Base-by-base conservation (phyloP, 768 basidiomycete genomes). In the Tylopilus intermedius region DNA sequence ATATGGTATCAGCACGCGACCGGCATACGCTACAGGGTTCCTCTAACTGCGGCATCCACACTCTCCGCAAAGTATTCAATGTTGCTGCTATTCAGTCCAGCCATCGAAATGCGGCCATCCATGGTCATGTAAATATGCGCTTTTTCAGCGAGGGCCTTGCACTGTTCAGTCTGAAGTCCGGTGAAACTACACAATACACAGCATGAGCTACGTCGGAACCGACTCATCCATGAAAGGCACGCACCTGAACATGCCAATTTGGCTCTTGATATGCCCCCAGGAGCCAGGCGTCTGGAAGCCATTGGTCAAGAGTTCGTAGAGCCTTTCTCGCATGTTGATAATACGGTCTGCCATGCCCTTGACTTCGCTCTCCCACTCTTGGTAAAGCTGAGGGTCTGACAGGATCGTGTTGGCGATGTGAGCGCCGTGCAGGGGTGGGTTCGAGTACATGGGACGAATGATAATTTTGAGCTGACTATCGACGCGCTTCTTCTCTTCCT, bases 161-260 rank as follows among this genome's bases (percentile, higher is more conserved):
- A 89, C 60, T 96, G 94, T 5, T 78, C 75, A 24, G 83, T 74
- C 56, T 81, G 84, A 62, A 95, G 71, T 21, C 94, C 94, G 43
- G 92, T 95, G 76, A 91, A 94, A 71, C 90, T 88, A 62, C 22
- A 27, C 45, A 39, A 53, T 46, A 24, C 8, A 33, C 33, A 32
- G 15, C 24, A 49, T 58, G 27, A 62, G 50, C 39, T 37, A 26
- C 24, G 5, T 38, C 37, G n/a, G 2, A n/a, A 13, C 10, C 4
- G 24, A 43, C 24, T 5, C 22, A 35, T 33, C 15, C 15, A 35
- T 5, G 8, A 49, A 49, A 66, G 45, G 26, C 21, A 63, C 77
- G 55, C 68, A 93, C 93, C 91, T 92, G 79, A 94, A 94, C 94
- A 97, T 95, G 70, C 95, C 95, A 57, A 94, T 94, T 68, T 97